phyloP scores from a whole-genome alignment of 495 filamentous ascomycete species.

The Halenospora varia region DNA sequence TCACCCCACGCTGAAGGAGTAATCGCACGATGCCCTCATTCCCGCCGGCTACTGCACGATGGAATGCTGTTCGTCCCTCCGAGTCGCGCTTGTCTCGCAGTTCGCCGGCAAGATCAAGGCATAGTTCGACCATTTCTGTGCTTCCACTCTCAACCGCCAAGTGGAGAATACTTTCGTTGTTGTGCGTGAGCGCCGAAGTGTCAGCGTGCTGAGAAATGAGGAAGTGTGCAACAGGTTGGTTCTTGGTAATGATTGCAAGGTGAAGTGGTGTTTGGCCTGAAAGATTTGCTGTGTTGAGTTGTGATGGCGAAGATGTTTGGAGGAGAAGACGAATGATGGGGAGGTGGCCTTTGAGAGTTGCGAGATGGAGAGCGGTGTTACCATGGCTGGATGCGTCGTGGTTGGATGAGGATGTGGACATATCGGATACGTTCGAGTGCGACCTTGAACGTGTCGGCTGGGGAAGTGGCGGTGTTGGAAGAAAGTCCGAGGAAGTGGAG shows the following conservation, averaged over 20 bases:
- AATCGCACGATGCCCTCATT: background rate
- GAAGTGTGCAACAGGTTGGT: constrained; percentile 15
- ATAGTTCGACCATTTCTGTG: constrained; percentile 31
- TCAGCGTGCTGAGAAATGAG: constrained; percentile 21
- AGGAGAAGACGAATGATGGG: background rate
- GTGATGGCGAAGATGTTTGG: background rate
- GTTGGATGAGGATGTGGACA: background rate
- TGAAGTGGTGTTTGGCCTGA: constrained; percentile 26
- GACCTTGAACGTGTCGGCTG: no score
- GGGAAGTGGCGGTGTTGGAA: no score
- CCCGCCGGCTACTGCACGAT: background rate
- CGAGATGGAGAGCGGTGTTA: background rate
- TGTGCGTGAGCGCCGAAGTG: background rate
- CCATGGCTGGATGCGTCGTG: background rate
- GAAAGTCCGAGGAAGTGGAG: no score
- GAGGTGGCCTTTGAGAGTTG: background rate
- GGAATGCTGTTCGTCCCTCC: background rate
- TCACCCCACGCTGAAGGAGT: background rate
- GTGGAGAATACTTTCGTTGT: constrained; percentile 28
- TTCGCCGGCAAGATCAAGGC: constrained; percentile 31
- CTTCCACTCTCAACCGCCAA: constrained; percentile 34
- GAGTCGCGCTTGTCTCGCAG: constrained; percentile 22
- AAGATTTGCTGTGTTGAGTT: background rate
- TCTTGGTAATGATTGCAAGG: constrained; percentile 18
- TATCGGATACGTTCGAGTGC: no score